Evolutionary conservation across 2,329 filamentous ascomycete genomes (phyloP).

Genomic region (Lasiodiplodia citricola): DNA sequence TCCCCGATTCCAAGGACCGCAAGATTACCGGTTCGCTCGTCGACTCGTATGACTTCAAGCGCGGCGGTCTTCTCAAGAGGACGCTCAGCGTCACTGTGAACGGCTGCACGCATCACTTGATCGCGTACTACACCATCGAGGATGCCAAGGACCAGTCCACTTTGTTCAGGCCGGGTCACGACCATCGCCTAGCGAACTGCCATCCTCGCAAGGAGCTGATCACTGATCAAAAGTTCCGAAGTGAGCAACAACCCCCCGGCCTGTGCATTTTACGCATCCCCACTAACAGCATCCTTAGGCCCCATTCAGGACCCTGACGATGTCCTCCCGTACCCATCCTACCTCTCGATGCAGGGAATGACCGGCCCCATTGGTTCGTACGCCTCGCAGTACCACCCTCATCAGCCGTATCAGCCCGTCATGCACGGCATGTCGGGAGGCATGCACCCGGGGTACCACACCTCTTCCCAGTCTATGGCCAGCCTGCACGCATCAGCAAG

Average conservation of each 20-base stretch:
- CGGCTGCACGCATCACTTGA: slow-evolving; percentile 80
- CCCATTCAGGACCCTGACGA: slow-evolving; percentile 24
- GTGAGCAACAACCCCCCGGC: neutral
- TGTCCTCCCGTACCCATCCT: slow-evolving; percentile 14
- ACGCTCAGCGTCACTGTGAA: slow-evolving; percentile 81
- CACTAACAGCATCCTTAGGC: neutral
- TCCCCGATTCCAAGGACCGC: slow-evolving; percentile 54
- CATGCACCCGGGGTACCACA: slow-evolving; percentile 11
- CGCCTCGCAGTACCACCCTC: slow-evolving; percentile 12
- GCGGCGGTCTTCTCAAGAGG: slow-evolving; percentile 85
- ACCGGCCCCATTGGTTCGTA: slow-evolving; percentile 9
- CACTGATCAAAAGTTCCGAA: slow-evolving; percentile 25
- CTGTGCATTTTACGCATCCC: neutral
- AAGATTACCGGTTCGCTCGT: slow-evolving; percentile 79
- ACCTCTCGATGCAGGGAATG: neutral
- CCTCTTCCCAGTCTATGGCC: slow-evolving; percentile 13
- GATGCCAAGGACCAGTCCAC: slow-evolving; percentile 62
- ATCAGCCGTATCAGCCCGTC: slow-evolving; percentile 8
- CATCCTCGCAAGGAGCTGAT: slow-evolving; percentile 25
- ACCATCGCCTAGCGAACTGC: slow-evolving; percentile 20
- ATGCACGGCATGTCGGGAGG: slow-evolving; percentile 9
- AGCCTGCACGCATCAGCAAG: slow-evolving; percentile 12
- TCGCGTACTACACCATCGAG: slow-evolving; percentile 85
- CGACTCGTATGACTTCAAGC: slow-evolving; percentile 89
- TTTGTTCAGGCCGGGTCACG: slow-evolving; percentile 18